A percentile compares a stretch with the other conserved stretches of the same genome.
Evolutionary conservation across 1,139 yeast genomes (phyloP).

Genomic region (Debaryomyces subglobosus): DNA sequence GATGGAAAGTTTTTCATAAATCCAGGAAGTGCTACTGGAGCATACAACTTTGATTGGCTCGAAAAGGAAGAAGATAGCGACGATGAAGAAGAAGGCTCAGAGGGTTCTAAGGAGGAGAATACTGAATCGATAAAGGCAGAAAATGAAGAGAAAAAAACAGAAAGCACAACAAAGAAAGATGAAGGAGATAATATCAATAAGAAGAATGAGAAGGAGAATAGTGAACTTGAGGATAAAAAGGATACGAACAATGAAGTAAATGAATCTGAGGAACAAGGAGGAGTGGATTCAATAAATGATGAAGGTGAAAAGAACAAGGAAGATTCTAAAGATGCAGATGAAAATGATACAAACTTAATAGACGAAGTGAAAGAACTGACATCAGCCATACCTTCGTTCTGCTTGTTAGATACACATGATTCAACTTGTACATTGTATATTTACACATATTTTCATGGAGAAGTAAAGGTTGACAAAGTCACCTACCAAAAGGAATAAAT

Average conservation of each 20-base stretch:
- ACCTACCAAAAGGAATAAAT: conserved; percentile 66
- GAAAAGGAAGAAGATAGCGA: conserved; percentile 51
- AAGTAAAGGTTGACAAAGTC: conserved; percentile 90
- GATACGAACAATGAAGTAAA: conserved; percentile 12
- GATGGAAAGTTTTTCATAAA: conserved; percentile 92
- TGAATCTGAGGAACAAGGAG: conserved; percentile 12
- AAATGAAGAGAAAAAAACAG: conserved; percentile 20
- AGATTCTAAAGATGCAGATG: conserved; percentile 15
- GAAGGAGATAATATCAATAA: conserved; percentile 2
- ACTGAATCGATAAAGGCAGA: conserved; percentile 29
- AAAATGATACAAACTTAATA: conserved; percentile 18
- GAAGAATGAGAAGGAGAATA: conserved; percentile 13
- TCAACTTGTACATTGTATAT: conserved; percentile 79
- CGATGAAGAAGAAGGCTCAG: conserved; percentile 21
- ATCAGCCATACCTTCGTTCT: conserved; percentile 76
- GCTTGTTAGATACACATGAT: conserved; percentile 82
- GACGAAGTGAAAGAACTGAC: conserved; percentile 19
- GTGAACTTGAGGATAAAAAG: conserved; percentile 14
- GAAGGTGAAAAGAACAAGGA: conserved; percentile 16
- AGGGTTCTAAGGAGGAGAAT: conserved; percentile 33
- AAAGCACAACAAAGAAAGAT: conserved; percentile 14
- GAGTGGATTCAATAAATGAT: conserved; percentile 1
- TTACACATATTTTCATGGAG: conserved; percentile 78
- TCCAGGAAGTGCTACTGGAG: conserved; percentile 98
- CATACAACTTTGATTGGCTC: conserved; percentile 58